Evolutionary conservation across 164 flowering plant species (phyloP), one percentile per base, ranked within the genome.

Genomic region (Magnolia kwangsiensis): DNA sequence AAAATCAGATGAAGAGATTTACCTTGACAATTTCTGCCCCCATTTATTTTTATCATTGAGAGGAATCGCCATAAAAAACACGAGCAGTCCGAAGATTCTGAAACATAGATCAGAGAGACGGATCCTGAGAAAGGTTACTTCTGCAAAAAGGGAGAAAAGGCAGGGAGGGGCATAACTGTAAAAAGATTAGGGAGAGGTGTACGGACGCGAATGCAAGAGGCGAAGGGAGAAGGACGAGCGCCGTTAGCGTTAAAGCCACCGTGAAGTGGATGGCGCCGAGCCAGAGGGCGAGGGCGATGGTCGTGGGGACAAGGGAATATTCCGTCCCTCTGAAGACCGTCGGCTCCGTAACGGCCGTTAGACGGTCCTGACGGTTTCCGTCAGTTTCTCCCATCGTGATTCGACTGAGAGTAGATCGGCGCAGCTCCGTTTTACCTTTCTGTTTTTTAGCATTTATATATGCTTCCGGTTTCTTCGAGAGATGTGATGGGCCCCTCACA

Each of bases 41-140:
- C 73, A 71, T 79, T 80, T 84, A 82, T 87, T 88, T 21, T 82
- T 72, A 7, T 86, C 87, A 71, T 88, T 84, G 21, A 91, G 77
- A 0, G 97, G 96, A 50, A 89, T 80, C 67, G 89, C 76, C 85
- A 86, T 83, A 1, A 91, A 69, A 10, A 89, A 8, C n/a, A 88
- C 1, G 18, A 94, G 86, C 82, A 94, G 37, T 5, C 90, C 94
- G 27, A 87, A 82, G 5, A 90, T 89, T 72, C 97, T 91, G 87
- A 23, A 18, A 27, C 6, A 16, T 6, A 20, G 29, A 63, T 13
- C 14, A 65, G 71, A 7, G 24, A 63, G 18, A 29, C 20, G 64
- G 37, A 77, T 55, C 59, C 2, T 14, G 59, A 21, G 1, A 29
- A 27, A 71, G 63, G 50, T 50, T 4, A 55, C 14, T 37, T 37